phyloP scores from a whole-genome alignment of 1,284 basidiomycete genomes.

The Ganoderma sinense region DNA sequence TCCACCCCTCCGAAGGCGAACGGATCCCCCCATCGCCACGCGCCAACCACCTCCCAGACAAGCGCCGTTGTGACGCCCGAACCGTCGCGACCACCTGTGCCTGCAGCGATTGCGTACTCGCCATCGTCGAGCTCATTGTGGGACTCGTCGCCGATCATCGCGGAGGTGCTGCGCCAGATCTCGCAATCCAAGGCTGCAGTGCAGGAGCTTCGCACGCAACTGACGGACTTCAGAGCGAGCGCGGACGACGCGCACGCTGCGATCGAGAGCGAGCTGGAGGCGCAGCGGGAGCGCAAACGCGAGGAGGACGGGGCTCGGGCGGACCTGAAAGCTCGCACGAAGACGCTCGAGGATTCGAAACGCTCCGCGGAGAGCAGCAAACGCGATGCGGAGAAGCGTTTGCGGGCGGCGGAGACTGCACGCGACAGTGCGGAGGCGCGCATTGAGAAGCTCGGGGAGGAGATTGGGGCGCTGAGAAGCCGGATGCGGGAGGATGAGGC shows the following conservation, averaged over 20 bases:
- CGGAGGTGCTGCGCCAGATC: slow-evolving; percentile 83
- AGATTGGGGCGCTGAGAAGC: slow-evolving; percentile 69
- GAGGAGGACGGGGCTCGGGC: slow-evolving; percentile 83
- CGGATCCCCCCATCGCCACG: slow-evolving; percentile 26
- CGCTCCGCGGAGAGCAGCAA: slow-evolving; percentile 81
- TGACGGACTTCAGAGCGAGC: slow-evolving; percentile 70
- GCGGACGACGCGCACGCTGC: slow-evolving; percentile 68
- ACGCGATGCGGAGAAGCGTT: slow-evolving; percentile 88
- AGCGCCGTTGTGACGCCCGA: slow-evolving; percentile 29
- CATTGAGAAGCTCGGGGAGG: slow-evolving; percentile 71
- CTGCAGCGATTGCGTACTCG: slow-evolving; percentile 28
- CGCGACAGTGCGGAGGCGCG: slow-evolving; percentile 72
- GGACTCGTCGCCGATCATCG: slow-evolving; percentile 76
- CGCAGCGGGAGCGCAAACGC: slow-evolving; percentile 79
- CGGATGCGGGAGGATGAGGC: slow-evolving; percentile 60
- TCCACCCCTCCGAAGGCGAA: slow-evolving; percentile 39
- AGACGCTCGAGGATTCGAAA: slow-evolving; percentile 87
- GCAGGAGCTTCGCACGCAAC: slow-evolving; percentile 79
- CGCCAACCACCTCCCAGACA: slow-evolving; percentile 32
- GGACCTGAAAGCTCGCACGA: slow-evolving; percentile 85
- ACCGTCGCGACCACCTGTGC: slow-evolving; percentile 27
- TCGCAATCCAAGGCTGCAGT: slow-evolving; percentile 70
- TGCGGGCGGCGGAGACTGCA: slow-evolving; percentile 72
- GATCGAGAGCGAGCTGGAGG: slow-evolving; percentile 79
- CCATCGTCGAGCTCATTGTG: slow-evolving; percentile 45